A percentile compares a stretch with the other conserved stretches of the same genome.
Evolutionary conservation across 1,139 yeast genomes (phyloP).

Genomic region (Magnusiomyces suaveolens): DNA sequence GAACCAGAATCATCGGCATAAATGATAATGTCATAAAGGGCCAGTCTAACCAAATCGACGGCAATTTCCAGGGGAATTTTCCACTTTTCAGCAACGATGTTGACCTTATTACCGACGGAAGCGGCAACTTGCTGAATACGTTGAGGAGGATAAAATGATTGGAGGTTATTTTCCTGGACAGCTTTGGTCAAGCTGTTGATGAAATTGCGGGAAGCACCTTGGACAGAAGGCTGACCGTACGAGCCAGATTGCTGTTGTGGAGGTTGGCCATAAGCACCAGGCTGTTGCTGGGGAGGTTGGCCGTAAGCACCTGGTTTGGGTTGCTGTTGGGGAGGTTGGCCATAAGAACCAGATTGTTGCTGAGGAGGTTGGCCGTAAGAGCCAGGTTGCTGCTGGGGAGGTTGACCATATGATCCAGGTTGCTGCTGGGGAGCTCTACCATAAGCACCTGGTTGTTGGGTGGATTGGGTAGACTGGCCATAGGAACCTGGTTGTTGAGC

Average conservation of each 20-base stretch:
- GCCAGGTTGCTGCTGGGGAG: not conserved
- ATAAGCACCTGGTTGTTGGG: slow-evolving; percentile 11
- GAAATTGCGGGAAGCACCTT: slow-evolving; percentile 14
- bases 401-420: slow-evolving; percentile 4
- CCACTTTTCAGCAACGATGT: slow-evolving; percentile 25
- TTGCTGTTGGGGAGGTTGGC: too few species aligned
- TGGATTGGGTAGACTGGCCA: slow-evolving; percentile 14
- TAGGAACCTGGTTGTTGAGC: slow-evolving; percentile 10
- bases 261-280: slow-evolving; percentile 12
- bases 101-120: slow-evolving; percentile 22
- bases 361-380: slow-evolving; percentile 14
- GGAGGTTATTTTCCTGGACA: slow-evolving; percentile 27
- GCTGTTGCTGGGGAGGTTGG: not conserved
- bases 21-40: slow-evolving; percentile 29
- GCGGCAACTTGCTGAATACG: slow-evolving; percentile 27
- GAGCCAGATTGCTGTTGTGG: slow-evolving; percentile 12
- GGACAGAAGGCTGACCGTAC: slow-evolving; percentile 15
- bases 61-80: slow-evolving; percentile 29
- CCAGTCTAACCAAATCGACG: slow-evolving; percentile 27
- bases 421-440: slow-evolving; percentile 18
- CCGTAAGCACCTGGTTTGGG: slow-evolving; percentile 7
- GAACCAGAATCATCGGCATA: slow-evolving; percentile 32
- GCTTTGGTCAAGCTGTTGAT: slow-evolving; percentile 22
- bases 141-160: slow-evolving; percentile 29
- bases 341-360: slow-evolving; percentile 12